These are phyloP conservation scores for Hypoxylon sp. DNA, from an alignment of 2,329 filamentous ascomycete genomes.

Conservation along the genomic window DNA sequence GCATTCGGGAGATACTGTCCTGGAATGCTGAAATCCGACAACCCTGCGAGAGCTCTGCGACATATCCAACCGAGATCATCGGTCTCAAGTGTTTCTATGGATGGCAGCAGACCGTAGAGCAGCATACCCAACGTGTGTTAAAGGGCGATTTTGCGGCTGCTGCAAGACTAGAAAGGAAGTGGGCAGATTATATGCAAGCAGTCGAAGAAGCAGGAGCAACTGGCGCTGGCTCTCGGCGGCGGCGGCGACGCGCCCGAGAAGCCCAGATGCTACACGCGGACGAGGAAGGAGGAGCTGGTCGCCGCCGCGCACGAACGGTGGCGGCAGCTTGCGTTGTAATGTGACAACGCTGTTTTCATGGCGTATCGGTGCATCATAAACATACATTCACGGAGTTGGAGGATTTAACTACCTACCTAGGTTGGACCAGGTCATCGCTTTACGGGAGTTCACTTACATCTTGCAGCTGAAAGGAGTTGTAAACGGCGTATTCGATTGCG, in stretches of 20 bases:
- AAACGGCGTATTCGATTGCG: constrained; percentile 6
- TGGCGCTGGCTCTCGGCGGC: constrained; percentile 76
- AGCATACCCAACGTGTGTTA: constrained; percentile 89
- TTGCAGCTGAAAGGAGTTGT: constrained; percentile 24
- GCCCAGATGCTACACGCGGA: constrained; percentile 84
- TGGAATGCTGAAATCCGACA: constrained; percentile 83
- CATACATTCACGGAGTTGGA: constrained; percentile 30
- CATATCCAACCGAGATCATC: constrained; percentile 84
- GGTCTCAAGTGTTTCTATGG: constrained; percentile 94
- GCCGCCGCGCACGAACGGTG: constrained; percentile 75
- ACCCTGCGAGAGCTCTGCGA: constrained; percentile 59
- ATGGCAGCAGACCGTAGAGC: constrained; percentile 94
- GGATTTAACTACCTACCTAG: constrained; percentile 15
- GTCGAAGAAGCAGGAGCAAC: constrained; percentile 84
- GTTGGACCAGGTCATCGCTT: constrained; percentile 26
- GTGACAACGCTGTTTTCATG: constrained; percentile 61
- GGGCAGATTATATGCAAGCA: constrained; percentile 95
- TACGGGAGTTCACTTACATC: constrained; percentile 21
- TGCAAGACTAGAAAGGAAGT: constrained; percentile 86
- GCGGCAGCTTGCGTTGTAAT: constrained; percentile 73
- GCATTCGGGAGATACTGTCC: constrained; percentile 86
- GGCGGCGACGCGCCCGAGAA: constrained; percentile 84
- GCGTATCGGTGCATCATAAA: constrained; percentile 38
- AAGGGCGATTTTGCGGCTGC: constrained; percentile 82
- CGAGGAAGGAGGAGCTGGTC: constrained; percentile 79